These are phyloP conservation scores for Colletotrichum sp. DNA, from an alignment of 2,329 filamentous ascomycete genomes.

Conservation along the genomic window DNA sequence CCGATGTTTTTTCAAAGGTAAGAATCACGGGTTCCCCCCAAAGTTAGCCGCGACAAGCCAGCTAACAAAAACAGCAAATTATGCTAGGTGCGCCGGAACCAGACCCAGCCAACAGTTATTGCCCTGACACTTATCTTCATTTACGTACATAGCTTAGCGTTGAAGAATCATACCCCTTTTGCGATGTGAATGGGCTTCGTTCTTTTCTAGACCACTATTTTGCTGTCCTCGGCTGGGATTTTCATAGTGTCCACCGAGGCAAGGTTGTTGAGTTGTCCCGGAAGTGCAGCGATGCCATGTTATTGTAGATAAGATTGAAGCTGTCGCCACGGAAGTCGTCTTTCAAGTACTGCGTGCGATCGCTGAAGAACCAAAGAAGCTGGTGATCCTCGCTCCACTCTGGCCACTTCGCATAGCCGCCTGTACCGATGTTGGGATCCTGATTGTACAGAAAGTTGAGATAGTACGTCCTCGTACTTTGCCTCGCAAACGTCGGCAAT, in stretches of 20 bases:
- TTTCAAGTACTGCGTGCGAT: conserved; percentile 32
- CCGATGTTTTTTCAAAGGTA: conserved; percentile 27
- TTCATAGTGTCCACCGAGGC: background rate
- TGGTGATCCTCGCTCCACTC: conserved; percentile 47
- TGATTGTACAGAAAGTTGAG: conserved; percentile 73
- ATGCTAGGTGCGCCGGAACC: background rate
- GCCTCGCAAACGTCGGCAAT: conserved; percentile 65
- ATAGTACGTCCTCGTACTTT: conserved; percentile 71
- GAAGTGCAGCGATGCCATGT: conserved; percentile 20
- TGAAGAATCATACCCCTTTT: conserved; percentile 8
- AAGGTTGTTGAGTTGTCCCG: background rate
- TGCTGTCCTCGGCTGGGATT: background rate
- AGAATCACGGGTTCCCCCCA: background rate
- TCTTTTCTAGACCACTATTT: background rate
- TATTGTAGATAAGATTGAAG: conserved; percentile 25
- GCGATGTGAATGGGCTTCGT: background rate
- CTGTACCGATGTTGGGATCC: conserved; percentile 68
- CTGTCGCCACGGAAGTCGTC: conserved; percentile 42
- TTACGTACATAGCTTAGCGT: conserved; percentile 10
- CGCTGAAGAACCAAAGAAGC: conserved; percentile 53
- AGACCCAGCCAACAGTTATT: conserved; percentile 13
- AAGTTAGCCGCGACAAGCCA: background rate
- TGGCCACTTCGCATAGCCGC: conserved; percentile 45
- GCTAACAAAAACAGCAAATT: conserved; percentile 8
- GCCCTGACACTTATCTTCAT: conserved; percentile 12